A percentile compares a stretch with the other conserved stretches of the same genome.
phyloP scores from a whole-genome alignment of 176 grass and related monocot species.

The Hsuehochloa calcarea region DNA sequence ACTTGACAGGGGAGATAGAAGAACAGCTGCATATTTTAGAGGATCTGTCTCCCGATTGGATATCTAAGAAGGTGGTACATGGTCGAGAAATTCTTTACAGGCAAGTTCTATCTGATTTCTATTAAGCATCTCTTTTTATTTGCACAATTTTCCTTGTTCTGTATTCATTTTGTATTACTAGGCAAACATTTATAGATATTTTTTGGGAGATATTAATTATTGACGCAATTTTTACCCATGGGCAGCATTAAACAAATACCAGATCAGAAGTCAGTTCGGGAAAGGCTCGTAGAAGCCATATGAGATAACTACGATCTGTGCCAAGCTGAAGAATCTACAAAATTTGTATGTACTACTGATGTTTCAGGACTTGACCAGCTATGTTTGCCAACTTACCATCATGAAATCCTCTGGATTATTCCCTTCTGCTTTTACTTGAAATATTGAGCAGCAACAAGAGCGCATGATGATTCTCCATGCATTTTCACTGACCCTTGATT shows the following conservation, averaged over 20 bases:
- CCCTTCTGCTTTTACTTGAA: neutral
- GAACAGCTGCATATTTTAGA: conserved; percentile 73
- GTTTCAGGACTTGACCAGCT: neutral
- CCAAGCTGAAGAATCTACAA: neutral
- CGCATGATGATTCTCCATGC: neutral
- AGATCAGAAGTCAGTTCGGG: conserved; percentile 53
- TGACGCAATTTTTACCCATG: neutral
- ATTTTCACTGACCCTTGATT: neutral
- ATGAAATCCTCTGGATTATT: conserved; percentile 28
- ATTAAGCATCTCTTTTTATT: neutral
- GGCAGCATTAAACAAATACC: conserved; percentile 66
- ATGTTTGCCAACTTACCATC: neutral
- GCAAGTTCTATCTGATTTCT: conserved; percentile 38
- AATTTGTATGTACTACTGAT: conserved; percentile 3
- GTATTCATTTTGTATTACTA: neutral
- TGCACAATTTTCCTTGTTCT: neutral
- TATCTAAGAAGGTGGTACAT: conserved; percentile 55
- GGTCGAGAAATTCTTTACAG: conserved; percentile 78
- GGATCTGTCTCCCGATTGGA: conserved; percentile 71
- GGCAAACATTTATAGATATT: neutral
- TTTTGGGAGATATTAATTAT: conserved; percentile 2
- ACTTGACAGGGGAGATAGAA: conserved; percentile 73
- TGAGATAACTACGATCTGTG: conserved; percentile 6
- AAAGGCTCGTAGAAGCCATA: conserved; percentile 55
- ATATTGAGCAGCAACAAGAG: neutral